Evolutionary conservation across 805 yeast species (phyloP).

Genomic region (Lachancea quebecensis): DNA sequence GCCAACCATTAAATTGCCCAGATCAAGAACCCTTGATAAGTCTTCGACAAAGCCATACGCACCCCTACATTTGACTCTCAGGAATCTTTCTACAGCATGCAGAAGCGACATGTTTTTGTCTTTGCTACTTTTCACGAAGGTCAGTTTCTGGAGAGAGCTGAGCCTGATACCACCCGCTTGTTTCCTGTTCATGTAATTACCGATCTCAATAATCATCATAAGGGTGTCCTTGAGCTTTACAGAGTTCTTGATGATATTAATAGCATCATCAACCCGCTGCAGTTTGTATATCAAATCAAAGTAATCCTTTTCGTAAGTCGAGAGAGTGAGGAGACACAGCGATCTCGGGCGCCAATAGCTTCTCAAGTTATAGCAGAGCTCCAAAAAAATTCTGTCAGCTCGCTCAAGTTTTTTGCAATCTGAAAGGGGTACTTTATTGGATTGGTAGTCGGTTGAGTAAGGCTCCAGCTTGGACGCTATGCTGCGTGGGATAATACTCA

Average conservation of each 20-base stretch:
- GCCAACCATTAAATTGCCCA: slow-evolving; percentile 57
- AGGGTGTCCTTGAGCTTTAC: slow-evolving; percentile 49
- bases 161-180: slow-evolving; percentile 66
- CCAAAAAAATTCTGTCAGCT: slow-evolving; percentile 64
- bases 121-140: slow-evolving; percentile 59
- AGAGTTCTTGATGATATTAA: slow-evolving; percentile 47
- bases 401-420: slow-evolving; percentile 55
- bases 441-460: slow-evolving; percentile 46
- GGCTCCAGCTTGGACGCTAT: slow-evolving; percentile 55
- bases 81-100: slow-evolving; percentile 65
- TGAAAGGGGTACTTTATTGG: slow-evolving; percentile 31
- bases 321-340: slow-evolving; percentile 49
- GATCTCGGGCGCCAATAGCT: slow-evolving; percentile 69
- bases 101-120: slow-evolving; percentile 63
- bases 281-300: slow-evolving; percentile 52
- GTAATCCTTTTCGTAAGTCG: slow-evolving; percentile 59
- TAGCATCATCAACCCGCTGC: slow-evolving; percentile 51
- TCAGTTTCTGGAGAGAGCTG: slow-evolving; percentile 59
- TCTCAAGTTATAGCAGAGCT: slow-evolving; percentile 58
- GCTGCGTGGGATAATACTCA: slow-evolving; percentile 51
- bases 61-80: slow-evolving; percentile 62
- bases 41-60: slow-evolving; percentile 56
- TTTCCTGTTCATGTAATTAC: slow-evolving; percentile 77
- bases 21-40: slow-evolving; percentile 43
- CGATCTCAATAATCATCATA: slow-evolving; percentile 62